phyloP scores from a whole-genome alignment of 2,329 filamentous ascomycete species.

The Fusarium pseudograminearum region DNA sequence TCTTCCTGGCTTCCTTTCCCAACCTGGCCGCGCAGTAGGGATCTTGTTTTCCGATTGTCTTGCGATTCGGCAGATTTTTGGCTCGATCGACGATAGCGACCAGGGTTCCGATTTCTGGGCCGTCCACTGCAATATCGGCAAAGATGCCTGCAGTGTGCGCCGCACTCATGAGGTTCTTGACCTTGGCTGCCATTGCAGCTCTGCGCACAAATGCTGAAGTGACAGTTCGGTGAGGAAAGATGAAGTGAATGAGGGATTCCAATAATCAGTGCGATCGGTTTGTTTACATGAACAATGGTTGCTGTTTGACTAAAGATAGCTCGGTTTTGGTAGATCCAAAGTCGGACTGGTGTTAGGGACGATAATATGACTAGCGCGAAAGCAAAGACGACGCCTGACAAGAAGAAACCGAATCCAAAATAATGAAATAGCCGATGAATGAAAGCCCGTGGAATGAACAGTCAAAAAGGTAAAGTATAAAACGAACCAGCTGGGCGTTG shows the following conservation, averaged over 20 bases:
- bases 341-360: conserved; percentile 28
- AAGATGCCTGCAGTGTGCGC: conserved; percentile 93
- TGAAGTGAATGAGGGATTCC: conserved; percentile 7
- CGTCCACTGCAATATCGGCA: conserved; percentile 92
- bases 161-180: conserved; percentile 69
- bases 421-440: conserved; percentile 2
- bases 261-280: conserved; percentile 23
- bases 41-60: conserved; percentile 98
- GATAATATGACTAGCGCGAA: conserved; percentile 28
- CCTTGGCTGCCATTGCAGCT: conserved; percentile 63
- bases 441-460: conserved; percentile 32
- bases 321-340: conserved; percentile 33
- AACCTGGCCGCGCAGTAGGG: conserved; percentile 94
- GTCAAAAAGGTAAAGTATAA: conserved; percentile 28
- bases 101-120: conserved; percentile 91
- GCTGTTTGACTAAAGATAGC: conserved; percentile 34
- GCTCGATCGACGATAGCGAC: conserved; percentile 93
- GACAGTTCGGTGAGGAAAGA: neutral
- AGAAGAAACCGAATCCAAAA: conserved; percentile 21
- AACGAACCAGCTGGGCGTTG: conserved; percentile 24
- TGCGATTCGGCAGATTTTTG: conserved; percentile 96
- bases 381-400: conserved; percentile 16
- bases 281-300: conserved; percentile 46
- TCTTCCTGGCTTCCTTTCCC: conserved; percentile 98
- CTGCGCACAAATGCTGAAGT: conserved; percentile 16